phyloP scores from a whole-genome alignment of 1,139 yeast genomes.

The Lodderomyces oxycetoniae region DNA sequence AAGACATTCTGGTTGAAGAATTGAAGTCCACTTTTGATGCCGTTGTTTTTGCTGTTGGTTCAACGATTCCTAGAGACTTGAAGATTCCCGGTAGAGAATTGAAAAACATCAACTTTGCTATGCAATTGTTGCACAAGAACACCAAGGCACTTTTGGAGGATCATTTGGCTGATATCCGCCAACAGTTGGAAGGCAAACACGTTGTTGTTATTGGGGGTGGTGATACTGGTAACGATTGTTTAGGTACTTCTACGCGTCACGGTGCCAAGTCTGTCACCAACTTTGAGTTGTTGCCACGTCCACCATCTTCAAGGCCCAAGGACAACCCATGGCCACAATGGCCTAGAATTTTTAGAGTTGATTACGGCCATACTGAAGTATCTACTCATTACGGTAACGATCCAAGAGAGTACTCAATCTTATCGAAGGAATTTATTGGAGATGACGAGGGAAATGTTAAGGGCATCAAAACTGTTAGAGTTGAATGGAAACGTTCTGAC shows the following conservation, averaged over 20 bases:
- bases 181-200: conserved; percentile 72
- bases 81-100: conserved; percentile 90
- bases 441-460: conserved; percentile 83
- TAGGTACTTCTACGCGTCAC: conserved; percentile 96
- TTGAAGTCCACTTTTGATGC: conserved; percentile 68
- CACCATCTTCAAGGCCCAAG: conserved; percentile 79
- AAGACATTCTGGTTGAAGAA: conserved; percentile 68
- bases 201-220: conserved; percentile 99
- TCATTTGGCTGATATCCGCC: conserved; percentile 71
- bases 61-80: conserved; percentile 94
- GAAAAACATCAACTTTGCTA: conserved; percentile 88
- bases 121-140: conserved; percentile 85
- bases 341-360: conserved; percentile 97
- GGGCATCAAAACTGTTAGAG: conserved; percentile 92
- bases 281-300: conserved; percentile 91
- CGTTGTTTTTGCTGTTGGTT: conserved; percentile 89
- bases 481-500: conserved; percentile 96
- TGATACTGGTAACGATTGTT: conserved; percentile 98
- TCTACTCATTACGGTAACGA: conserved; percentile 92
- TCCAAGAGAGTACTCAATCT: conserved; percentile 94
- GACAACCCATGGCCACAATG: conserved; percentile 99
- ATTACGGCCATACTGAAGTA: conserved; percentile 96
- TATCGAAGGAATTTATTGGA: conserved; percentile 92
- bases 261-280: conserved; percentile 95
- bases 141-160: conserved; percentile 86